Evolutionary conservation across 1,284 basidiomycete species (phyloP).

Genomic region (Ceratobasidium sp.): DNA sequence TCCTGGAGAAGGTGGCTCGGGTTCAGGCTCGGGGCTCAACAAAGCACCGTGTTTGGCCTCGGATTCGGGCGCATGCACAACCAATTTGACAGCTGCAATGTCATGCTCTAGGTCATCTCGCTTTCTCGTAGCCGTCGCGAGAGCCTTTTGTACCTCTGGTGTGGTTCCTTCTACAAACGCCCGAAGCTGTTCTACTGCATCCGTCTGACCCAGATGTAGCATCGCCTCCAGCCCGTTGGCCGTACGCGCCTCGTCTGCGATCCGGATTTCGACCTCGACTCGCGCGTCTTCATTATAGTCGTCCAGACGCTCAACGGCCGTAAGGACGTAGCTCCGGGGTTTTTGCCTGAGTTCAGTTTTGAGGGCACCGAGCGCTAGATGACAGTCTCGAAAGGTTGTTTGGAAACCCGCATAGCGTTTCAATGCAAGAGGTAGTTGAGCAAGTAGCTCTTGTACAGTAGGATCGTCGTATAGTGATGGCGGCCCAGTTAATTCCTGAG

Average conservation of each 20-base stretch:
- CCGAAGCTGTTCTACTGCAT: constrained; percentile 68
- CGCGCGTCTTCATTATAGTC: constrained; percentile 88
- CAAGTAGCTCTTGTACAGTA: constrained; percentile 21
- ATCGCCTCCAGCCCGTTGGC: constrained; percentile 80
- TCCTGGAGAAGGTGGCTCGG: constrained; percentile 29
- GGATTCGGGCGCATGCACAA: constrained; percentile 63
- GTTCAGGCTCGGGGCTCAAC: not conserved
- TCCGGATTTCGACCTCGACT: constrained; percentile 87
- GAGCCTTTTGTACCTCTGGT: constrained; percentile 65
- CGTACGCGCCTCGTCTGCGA: constrained; percentile 82
- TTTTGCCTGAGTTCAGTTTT: constrained; percentile 56
- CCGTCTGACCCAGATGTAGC: constrained; percentile 70
- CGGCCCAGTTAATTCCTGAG: not conserved
- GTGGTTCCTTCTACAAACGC: constrained; percentile 74
- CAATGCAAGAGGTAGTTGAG: constrained; percentile 20
- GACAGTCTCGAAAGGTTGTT: constrained; percentile 76
- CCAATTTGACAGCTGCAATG: constrained; percentile 75
- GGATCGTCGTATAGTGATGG: not conserved
- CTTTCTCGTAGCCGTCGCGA: constrained; percentile 69
- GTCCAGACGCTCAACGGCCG: constrained; percentile 75
- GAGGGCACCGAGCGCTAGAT: constrained; percentile 72
- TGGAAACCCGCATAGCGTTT: constrained; percentile 61
- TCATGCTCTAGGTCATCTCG: constrained; percentile 86
- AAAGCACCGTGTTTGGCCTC: not conserved
- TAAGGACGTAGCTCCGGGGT: constrained; percentile 62